Evolutionary conservation across 1,284 basidiomycete species (phyloP).

Genomic region (Trichosporon inkin): DNA sequence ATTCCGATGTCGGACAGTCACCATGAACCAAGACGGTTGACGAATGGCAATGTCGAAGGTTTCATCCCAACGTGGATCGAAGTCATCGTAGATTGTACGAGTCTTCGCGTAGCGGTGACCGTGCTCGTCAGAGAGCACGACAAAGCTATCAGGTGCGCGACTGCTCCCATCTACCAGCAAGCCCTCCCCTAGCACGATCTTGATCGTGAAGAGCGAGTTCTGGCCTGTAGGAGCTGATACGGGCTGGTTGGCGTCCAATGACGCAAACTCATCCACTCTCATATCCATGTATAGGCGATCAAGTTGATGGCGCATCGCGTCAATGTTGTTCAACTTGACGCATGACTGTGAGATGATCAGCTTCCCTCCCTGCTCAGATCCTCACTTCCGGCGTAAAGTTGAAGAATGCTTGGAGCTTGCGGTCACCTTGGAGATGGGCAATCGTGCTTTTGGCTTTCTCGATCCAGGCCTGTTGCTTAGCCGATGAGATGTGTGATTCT

Average conservation of each 20-base stretch:
- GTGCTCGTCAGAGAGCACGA: slow-evolving; percentile 87
- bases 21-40: slow-evolving; percentile 86
- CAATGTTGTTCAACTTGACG: slow-evolving; percentile 96
- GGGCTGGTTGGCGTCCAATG: slow-evolving; percentile 56
- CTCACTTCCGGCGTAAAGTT: slow-evolving; percentile 73
- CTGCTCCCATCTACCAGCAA: slow-evolving; percentile 68
- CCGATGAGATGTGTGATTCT: slow-evolving; percentile 52
- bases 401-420: slow-evolving; percentile 64
- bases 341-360: slow-evolving; percentile 61
- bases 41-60: slow-evolving; percentile 87
- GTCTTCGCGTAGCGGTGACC: slow-evolving; percentile 91
- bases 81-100: slow-evolving; percentile 86
- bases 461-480: slow-evolving; percentile 77
- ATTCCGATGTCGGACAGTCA: slow-evolving; percentile 85
- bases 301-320: slow-evolving; percentile 80
- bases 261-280: slow-evolving; percentile 81
- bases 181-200: slow-evolving; percentile 83
- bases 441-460: slow-evolving; percentile 81
- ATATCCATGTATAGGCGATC: slow-evolving; percentile 92
- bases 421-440: slow-evolving; percentile 68
- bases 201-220: slow-evolving; percentile 86
- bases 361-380: slow-evolving; percentile 7
- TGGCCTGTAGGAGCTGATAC: slow-evolving; percentile 61
- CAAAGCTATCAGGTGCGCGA: slow-evolving; percentile 68
- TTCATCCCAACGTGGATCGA: slow-evolving; percentile 93